Base-by-base conservation (phyloP, 176 grass and related monocot genomes). In the Panicum miliaceum region DNA sequence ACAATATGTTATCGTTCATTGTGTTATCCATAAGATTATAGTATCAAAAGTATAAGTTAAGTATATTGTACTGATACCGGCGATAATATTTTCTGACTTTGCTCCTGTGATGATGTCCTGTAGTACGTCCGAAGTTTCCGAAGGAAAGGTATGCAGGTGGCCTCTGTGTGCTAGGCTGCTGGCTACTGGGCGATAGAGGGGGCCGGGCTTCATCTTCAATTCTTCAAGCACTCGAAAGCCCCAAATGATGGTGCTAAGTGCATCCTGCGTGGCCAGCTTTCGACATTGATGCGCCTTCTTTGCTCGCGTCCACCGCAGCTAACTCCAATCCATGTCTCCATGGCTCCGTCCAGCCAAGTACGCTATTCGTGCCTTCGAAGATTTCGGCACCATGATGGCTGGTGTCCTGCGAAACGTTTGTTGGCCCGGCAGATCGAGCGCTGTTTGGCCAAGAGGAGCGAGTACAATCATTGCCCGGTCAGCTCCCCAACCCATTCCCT, bases 321-420 rank as follows among this genome's bases (percentile, higher is more conserved):
- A 51, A 58, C 40, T 41, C 45, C 43, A 46, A 48, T 66, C 41
- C 77, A 8, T 54, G 52, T 54, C 19, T 54, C 52, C 56, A 59
- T 47, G 68, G 15, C 43, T 42, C 22, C 38, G 25, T 79, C 47
- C 2, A 60, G 54, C 19, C 82, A 66, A 77, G 56, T 62, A 46
- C 53, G 51, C 56, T 47, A 71, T 71, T 35, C 86, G 62, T 88
- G 86, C 64, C 86, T 83, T 88, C 25, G 3, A 88, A 78, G 80
- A 53, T 78, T 83, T 78, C 37, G 45, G 53, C 16, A 23, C n/a
- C 73, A 78, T 71, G 27, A 78, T 83, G 50, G 51, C 78, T 80
- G 78, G 65, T 11, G 32, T 7, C 43, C 4, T 2, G 7, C 40
- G 3, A 8, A 23, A 64, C 67, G 11, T 59, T 59, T 9, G 71